These are phyloP conservation scores for Umbilicus rupestris DNA, from an alignment of 164 flowering plant species.

Conservation along the genomic window DNA sequence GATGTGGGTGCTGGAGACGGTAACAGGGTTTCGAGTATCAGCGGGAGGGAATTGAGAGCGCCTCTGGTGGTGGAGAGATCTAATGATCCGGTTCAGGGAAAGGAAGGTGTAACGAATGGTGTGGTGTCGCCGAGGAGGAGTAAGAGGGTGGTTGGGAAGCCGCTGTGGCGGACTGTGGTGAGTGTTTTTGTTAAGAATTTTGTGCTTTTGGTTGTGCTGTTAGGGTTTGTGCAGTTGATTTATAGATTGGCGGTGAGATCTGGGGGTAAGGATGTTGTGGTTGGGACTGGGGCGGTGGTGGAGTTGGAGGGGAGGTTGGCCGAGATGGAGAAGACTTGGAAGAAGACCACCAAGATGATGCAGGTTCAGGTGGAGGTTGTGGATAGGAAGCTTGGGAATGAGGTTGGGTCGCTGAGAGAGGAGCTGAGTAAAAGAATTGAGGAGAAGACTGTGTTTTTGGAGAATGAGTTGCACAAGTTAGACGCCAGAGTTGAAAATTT, in stretches of 20 bases:
- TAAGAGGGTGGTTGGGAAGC: slow-evolving; percentile 23
- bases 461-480: slow-evolving; percentile 23
- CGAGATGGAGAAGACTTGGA: slow-evolving; percentile 45
- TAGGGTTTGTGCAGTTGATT: slow-evolving; percentile 43
- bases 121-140: slow-evolving; percentile 28
- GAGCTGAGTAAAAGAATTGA: slow-evolving; percentile 26
- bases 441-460: slow-evolving; percentile 15
- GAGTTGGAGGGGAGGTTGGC: slow-evolving; percentile 55
- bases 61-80: slow-evolving; percentile 28
- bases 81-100: slow-evolving; percentile 20
- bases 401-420: slow-evolving; percentile 21
- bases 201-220: slow-evolving; percentile 31
- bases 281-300: slow-evolving; percentile 13
- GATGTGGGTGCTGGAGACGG: slow-evolving; percentile 1
- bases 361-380: slow-evolving; percentile 65
- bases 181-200: slow-evolving; percentile 56
- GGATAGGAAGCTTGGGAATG: slow-evolving; percentile 28
- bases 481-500: slow-evolving; percentile 24
- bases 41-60: slow-evolving; percentile 16
- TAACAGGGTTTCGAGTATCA: slow-evolving; percentile 39
- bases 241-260: slow-evolving; percentile 18
- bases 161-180: slow-evolving; percentile 46
- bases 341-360: slow-evolving; percentile 48
- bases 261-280: slow-evolving; percentile 7
- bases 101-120: slow-evolving; percentile 20